Conservation (phyloP, 2,329 filamentous ascomycete species). For the Exophiala oligosperma region DNA sequence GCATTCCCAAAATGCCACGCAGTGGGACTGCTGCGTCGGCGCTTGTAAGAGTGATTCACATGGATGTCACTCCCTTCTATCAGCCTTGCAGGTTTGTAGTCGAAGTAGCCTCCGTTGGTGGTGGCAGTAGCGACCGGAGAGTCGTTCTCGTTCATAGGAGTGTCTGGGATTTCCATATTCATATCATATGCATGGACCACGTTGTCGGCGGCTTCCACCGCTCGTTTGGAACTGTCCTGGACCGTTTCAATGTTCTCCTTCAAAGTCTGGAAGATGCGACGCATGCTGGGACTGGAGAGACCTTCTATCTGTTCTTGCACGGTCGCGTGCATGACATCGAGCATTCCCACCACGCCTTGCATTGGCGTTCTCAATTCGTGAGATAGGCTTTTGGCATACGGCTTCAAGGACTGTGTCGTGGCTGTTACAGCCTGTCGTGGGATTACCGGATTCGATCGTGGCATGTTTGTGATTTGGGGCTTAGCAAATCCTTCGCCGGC, state of each 20-base stretch:
- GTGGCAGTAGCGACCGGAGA: slow-evolving; percentile 31
- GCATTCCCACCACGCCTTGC: slow-evolving; percentile 74
- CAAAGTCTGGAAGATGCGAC: slow-evolving; percentile 60
- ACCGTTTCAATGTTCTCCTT: slow-evolving; percentile 70
- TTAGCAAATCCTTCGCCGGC: slow-evolving; percentile 52
- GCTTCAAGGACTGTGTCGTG: slow-evolving; percentile 64
- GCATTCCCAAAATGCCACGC: slow-evolving; percentile 37
- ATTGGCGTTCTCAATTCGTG: slow-evolving; percentile 72
- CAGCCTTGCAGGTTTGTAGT: slow-evolving; percentile 41
- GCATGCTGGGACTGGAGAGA: slow-evolving; percentile 51
- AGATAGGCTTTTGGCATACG: slow-evolving; percentile 70
- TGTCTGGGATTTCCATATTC: slow-evolving; percentile 72
- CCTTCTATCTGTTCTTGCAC: slow-evolving; percentile 65
- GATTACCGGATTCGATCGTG: slow-evolving; percentile 44
- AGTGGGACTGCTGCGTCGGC: slow-evolving; percentile 43
- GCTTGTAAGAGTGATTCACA: slow-evolving; percentile 44
- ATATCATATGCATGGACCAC: slow-evolving; percentile 74
- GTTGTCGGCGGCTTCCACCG: slow-evolving; percentile 73
- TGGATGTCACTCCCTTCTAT: slow-evolving; percentile 46
- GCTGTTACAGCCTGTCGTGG: slow-evolving; percentile 57
- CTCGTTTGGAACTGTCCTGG: slow-evolving; percentile 70
- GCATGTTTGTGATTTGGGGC: slow-evolving; percentile 28
- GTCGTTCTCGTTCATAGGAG: slow-evolving; percentile 48
- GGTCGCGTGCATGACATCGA: slow-evolving; percentile 74
- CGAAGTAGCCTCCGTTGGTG: slow-evolving; percentile 30